Percentiles rank a stretch among this genome's conserved stretches.
Evolutionary conservation across 805 yeast species (phyloP).

Genomic region (Yarrowia sp.): DNA sequence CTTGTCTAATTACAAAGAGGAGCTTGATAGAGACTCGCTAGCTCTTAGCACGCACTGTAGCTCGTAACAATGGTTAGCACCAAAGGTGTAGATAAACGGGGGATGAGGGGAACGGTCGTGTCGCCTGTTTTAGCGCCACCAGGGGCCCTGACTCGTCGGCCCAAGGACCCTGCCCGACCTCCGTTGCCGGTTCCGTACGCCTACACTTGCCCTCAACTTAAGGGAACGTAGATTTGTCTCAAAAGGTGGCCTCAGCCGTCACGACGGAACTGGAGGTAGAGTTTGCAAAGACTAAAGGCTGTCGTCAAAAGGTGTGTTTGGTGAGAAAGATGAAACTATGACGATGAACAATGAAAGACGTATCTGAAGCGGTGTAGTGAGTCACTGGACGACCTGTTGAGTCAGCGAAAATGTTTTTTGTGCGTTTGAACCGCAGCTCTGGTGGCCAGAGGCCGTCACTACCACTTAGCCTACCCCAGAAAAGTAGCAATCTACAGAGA

Average conservation of each 20-base stretch:
- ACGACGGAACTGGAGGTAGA: conserved; percentile 14
- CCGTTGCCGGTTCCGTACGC: not conserved
- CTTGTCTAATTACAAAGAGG: not conserved
- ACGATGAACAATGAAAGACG: conserved; percentile 6
- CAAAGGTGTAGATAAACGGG: not conserved
- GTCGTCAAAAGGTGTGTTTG: not conserved
- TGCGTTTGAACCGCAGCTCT: not conserved
- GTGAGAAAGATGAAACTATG: conserved; percentile 23
- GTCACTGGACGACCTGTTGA: not conserved
- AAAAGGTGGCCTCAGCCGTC: conserved; percentile 22
- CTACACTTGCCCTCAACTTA: conserved; percentile 1
- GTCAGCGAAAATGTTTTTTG: not conserved
- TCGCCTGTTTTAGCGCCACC: no score
- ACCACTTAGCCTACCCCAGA: conserved; percentile 10
- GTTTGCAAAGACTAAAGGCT: conserved; percentile 4
- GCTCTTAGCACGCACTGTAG: no score
- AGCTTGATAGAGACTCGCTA: not conserved
- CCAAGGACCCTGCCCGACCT: no score
- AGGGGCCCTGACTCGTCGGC: no score
- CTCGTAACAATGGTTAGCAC: conserved; percentile 1
- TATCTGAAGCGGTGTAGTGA: not conserved
- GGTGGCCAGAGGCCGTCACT: no score
- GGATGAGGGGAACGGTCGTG: not conserved
- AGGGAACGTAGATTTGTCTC: conserved; percentile 1
- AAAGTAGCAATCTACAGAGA: conserved; percentile 17